Conservation (phyloP, 768 basidiomycete species). For the Termitomyces sp. region DNA sequence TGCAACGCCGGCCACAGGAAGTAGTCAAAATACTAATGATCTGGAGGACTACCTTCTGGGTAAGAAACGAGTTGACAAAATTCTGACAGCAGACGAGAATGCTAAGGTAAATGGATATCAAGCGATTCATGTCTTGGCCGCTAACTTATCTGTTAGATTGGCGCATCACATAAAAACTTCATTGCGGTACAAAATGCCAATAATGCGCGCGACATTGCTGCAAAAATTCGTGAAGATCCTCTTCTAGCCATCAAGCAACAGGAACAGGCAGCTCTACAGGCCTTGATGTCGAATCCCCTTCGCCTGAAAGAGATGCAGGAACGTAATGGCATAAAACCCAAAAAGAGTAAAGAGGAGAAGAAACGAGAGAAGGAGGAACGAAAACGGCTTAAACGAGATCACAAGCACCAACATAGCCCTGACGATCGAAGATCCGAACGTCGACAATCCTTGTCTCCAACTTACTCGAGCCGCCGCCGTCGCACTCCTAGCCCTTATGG, state of each 20-base stretch:
- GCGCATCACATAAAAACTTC: constrained; percentile 86
- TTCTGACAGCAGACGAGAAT: constrained; percentile 87
- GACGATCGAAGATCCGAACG: constrained; percentile 12
- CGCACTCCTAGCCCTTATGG: constrained; percentile 41
- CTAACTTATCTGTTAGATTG: constrained; percentile 43
- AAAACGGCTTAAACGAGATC: constrained; percentile 36
- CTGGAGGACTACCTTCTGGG: constrained; percentile 95
- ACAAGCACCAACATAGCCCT: constrained; percentile 22
- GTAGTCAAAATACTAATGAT: constrained; percentile 80
- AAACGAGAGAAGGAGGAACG: constrained; percentile 43
- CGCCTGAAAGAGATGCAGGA: constrained; percentile 79
- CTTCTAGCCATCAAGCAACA: constrained; percentile 97
- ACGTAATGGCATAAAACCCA: constrained; percentile 74
- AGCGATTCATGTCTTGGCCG: constrained; percentile 1
- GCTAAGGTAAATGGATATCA: constrained; percentile 57
- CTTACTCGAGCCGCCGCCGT: constrained; percentile 31
- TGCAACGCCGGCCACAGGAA: constrained; percentile 93
- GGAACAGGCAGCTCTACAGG: constrained; percentile 89
- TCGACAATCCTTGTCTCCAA: constrained; percentile 24
- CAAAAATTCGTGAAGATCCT: constrained; percentile 96
- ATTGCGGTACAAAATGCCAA: constrained; percentile 96
- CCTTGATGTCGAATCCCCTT: constrained; percentile 80
- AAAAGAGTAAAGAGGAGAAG: constrained; percentile 71
- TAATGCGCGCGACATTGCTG: constrained; percentile 75
- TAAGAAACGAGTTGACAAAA: constrained; percentile 97